Evolutionary conservation across 345 rosid species (phyloP).

Genomic region (Rhodomyrtus tomentosa): DNA sequence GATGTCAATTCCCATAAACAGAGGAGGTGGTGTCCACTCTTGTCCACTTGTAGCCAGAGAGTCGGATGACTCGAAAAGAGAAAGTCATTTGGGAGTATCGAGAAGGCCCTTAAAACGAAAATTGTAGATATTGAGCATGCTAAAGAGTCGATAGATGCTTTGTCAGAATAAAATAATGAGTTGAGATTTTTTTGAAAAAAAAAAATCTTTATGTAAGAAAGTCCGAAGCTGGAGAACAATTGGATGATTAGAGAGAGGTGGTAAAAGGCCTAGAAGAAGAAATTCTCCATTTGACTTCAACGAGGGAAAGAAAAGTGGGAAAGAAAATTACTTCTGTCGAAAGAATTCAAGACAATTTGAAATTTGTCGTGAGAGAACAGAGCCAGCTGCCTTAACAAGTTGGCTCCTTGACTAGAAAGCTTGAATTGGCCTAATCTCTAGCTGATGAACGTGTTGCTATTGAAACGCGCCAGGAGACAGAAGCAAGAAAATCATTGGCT

Average conservation of each 20-base stretch:
- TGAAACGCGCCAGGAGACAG: too few relatives aligned
- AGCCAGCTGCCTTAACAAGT: conserved; percentile 52
- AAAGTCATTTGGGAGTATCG: too few relatives aligned
- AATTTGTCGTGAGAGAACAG: conserved; percentile 33
- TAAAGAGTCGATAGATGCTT: conserved; percentile 31
- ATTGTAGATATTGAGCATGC: conserved; percentile 1
- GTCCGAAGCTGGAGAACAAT: conserved; percentile 51
- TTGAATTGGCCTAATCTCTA: conserved; percentile 51
- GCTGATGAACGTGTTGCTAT: conserved; percentile 72
- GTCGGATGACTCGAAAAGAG: not conserved
- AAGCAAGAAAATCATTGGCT: too few relatives aligned
- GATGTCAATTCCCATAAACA: not conserved
- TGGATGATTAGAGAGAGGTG: conserved; percentile 65
- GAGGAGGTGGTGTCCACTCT: not conserved
- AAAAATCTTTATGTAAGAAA: conserved; percentile 55
- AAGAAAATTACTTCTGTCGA: conserved; percentile 30
- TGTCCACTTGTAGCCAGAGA: not conserved
- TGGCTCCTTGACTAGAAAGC: conserved; percentile 43
- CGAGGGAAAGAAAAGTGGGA: conserved; percentile 38
- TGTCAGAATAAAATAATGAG: conserved; percentile 60
- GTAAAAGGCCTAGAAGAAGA: conserved; percentile 67
- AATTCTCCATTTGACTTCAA: conserved; percentile 47
- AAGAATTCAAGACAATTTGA: conserved; percentile 39
- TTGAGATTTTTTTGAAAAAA: conserved; percentile 45
- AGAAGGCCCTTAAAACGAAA: too few relatives aligned